Evolutionary conservation across 768 basidiomycete genomes (phyloP).

Genomic region (Russula sp.): DNA sequence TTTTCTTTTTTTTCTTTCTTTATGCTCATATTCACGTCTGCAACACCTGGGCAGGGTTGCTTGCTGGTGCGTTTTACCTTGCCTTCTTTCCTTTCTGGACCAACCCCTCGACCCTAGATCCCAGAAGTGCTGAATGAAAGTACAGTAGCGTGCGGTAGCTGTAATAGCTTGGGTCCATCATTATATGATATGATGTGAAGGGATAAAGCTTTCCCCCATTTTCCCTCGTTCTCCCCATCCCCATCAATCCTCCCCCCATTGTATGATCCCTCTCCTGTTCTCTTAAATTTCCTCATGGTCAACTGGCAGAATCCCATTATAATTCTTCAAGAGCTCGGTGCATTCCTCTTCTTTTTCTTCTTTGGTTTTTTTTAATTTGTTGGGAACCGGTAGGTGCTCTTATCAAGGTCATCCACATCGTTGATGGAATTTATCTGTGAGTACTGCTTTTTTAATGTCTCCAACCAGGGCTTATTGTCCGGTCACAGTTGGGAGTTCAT

Average conservation of each 20-base stretch:
- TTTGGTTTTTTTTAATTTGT: too few species aligned
- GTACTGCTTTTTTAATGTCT: neutral
- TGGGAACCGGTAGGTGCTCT: neutral
- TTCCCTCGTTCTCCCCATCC: too few species aligned
- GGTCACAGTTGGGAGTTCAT: conserved; percentile 19
- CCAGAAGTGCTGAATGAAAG: conserved; percentile 31
- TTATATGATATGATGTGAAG: too few species aligned
- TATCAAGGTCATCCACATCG: conserved; percentile 18
- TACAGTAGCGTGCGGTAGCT: too few species aligned
- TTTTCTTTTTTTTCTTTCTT: too few species aligned
- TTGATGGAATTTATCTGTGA: conserved; percentile 19
- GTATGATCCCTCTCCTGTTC: neutral
- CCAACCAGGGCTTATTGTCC: neutral
- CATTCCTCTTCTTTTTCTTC: neutral
- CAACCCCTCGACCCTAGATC: conserved; percentile 25
- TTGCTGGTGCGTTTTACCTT: conserved; percentile 42
- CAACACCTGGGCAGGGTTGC: conserved; percentile 60
- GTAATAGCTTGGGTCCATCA: too few species aligned
- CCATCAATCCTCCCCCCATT: too few species aligned
- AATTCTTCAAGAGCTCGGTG: conserved; percentile 5
- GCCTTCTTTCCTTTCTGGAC: neutral
- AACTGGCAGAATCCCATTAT: conserved; percentile 16
- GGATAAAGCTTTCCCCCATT: too few species aligned
- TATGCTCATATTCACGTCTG: too few species aligned
- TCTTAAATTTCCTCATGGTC: conserved; percentile 7